phyloP scores from a whole-genome alignment of 345 rosid species.

The Eucalyptus cloeziana region DNA sequence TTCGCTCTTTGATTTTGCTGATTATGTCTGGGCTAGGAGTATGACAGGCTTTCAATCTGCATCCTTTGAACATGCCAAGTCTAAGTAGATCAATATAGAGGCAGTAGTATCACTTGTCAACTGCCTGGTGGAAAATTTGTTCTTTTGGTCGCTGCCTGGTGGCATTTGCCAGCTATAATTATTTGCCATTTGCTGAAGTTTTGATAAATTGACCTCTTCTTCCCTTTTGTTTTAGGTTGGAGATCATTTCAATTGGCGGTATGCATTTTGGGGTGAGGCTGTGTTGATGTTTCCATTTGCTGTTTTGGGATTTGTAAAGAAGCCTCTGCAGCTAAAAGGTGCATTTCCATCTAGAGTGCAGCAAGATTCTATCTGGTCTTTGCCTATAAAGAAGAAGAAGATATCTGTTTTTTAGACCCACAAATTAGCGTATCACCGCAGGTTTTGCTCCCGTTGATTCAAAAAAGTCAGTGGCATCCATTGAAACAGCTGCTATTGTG shows the following conservation, averaged over 20 bases:
- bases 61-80: neutral
- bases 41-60: neutral
- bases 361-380: neutral
- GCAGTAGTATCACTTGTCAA: neutral
- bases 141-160: neutral
- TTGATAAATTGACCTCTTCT: neutral
- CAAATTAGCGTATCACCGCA: constrained; percentile 2
- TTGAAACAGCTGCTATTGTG: constrained; percentile 25
- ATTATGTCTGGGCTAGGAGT: neutral
- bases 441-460: constrained; percentile 63
- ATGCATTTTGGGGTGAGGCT: constrained; percentile 84
- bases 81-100: neutral
- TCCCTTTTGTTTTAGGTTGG: constrained; percentile 44
- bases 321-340: constrained; percentile 92
- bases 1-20: neutral
- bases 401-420: neutral
- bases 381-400: neutral
- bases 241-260: constrained; percentile 56
- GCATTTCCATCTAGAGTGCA: neutral
- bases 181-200: neutral
- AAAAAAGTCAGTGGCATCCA: constrained; percentile 33
- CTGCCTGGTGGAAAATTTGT: neutral
- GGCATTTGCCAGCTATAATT: neutral
- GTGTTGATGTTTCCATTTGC: constrained; percentile 76
- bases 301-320: constrained; percentile 56